Evolutionary conservation across 2,329 filamentous ascomycete genomes (phyloP), one percentile per base, ranked within the genome.

Genomic region (Aspergillus persii): DNA sequence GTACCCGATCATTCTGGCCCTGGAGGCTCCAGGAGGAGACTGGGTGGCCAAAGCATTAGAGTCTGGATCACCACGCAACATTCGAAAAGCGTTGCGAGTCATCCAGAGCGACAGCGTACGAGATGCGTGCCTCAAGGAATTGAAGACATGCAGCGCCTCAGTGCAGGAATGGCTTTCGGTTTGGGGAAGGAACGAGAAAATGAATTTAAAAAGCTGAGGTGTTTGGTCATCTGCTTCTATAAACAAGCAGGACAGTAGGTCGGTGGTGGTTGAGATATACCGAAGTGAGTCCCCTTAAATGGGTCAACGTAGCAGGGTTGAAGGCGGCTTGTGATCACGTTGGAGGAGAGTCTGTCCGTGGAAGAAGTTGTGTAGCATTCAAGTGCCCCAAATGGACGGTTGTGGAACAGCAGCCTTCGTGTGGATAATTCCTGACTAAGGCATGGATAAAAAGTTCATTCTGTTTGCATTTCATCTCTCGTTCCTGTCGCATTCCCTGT

Each of bases 131-230:
- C 59, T 61, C 23, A 27, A 47, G 2, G 66, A 68, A 48, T 46
- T 68, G 11, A 61, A 64, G 27, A 46, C 29, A 5, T 60, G 61
- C 8, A 53, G 56, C 18, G 27, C 55, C 3, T 57, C 61, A 3
- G 53, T 67, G 7, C 50, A 66, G 48, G 62, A 65, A 11, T 67
- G 63, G 61, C 66, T 57, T 66, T 69, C 50, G 57, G 69, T 60
- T 63, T 72, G 63, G 74, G 68, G 58, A 9, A 55, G 63, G 26
- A 61, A 65, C 3, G 65, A 68, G 46, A 68, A 66, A 18, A 61
- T 68, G 59, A 63, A 68, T 31, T 23, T 62, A n/a, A 64, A 60
- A 46, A 64, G 60, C 27, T 39, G 49, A 30, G 46, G 60, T 52
- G 23, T n/a, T 8, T 56, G 50, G 41, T 46, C 11, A 18, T 23